phyloP scores from a whole-genome alignment of 345 rosid species.

The Rubroshorea leprosula region DNA sequence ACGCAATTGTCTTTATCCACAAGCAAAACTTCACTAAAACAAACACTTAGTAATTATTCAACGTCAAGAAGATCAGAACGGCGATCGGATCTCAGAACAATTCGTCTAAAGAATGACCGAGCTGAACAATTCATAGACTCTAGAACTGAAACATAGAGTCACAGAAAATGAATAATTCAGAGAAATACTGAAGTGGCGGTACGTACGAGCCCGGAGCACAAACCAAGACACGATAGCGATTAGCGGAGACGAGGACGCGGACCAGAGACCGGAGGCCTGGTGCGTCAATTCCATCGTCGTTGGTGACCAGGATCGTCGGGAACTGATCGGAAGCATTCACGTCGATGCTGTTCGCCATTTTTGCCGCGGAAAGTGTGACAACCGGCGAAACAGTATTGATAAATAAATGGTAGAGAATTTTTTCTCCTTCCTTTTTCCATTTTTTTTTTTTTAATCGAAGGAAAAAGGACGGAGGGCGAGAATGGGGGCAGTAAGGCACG shows the following conservation, averaged over 20 bases:
- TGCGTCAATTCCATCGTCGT: constrained; percentile 96
- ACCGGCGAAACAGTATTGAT: no score
- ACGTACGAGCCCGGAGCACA: constrained; percentile 92
- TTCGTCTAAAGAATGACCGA: neutral
- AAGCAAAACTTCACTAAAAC: neutral
- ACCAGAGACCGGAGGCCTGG: constrained; percentile 71
- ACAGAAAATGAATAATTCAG: neutral
- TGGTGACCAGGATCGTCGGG: constrained; percentile 66
- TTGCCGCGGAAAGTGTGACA: no score
- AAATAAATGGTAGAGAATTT: no score
- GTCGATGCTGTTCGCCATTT: constrained; percentile 25
- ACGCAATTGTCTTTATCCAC: neutral
- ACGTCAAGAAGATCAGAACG: neutral
- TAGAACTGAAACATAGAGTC: no score
- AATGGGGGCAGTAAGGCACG: no score
- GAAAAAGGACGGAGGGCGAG: no score
- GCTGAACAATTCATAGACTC: no score
- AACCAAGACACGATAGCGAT: constrained; percentile 56
- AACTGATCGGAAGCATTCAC: constrained; percentile 16
- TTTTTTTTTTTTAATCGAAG: no score
- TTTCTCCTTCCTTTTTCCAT: no score
- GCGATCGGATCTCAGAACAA: neutral
- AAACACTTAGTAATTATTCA: neutral
- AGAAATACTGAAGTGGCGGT: no score
- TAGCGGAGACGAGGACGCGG: constrained; percentile 58